phyloP scores from a whole-genome alignment of 306 rosid species.

The Parietaria judaica region DNA sequence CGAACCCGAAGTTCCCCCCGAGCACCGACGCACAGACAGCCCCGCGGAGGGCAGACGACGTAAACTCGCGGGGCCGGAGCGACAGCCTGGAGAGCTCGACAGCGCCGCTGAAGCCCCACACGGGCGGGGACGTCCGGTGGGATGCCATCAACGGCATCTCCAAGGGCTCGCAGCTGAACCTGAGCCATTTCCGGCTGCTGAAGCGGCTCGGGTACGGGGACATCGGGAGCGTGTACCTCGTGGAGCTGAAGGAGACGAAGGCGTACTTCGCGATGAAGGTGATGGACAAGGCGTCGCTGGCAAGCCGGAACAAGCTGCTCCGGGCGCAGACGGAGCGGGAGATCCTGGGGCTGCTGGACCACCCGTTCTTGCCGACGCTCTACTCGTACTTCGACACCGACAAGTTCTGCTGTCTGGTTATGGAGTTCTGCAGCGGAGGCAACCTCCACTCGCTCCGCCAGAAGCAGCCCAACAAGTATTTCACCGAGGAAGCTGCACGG shows the following conservation, averaged over 20 bases:
- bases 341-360: slow-evolving; percentile 91
- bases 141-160: slow-evolving; percentile 57
- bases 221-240: slow-evolving; percentile 79
- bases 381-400: slow-evolving; percentile 80
- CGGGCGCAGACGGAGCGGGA: slow-evolving; percentile 85
- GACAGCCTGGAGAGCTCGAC: slow-evolving; percentile 65
- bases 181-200: slow-evolving; percentile 66
- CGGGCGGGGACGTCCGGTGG: slow-evolving; percentile 87
- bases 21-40: slow-evolving; percentile 24
- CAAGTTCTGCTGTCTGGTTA: slow-evolving; percentile 69
- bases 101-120: slow-evolving; percentile 62
- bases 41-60: slow-evolving; percentile 16
- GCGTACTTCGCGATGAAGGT: slow-evolving; percentile 79
- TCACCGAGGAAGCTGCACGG: slow-evolving; percentile 91
- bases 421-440: slow-evolving; percentile 93
- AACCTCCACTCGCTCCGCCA: slow-evolving; percentile 86
- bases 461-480: slow-evolving; percentile 78
- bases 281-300: slow-evolving; percentile 84
- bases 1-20: slow-evolving; percentile 22
- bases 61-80: slow-evolving; percentile 37
- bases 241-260: slow-evolving; percentile 52
- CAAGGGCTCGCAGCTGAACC: slow-evolving; percentile 41
- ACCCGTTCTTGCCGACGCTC: slow-evolving; percentile 87
- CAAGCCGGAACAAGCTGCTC: slow-evolving; percentile 72
- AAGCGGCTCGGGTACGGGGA: slow-evolving; percentile 84